Percentiles rank a stretch among this genome's conserved stretches.
Evolutionary conservation across 2,329 filamentous ascomycete genomes (phyloP).

Genomic region (Aspergillus carbonarius): DNA sequence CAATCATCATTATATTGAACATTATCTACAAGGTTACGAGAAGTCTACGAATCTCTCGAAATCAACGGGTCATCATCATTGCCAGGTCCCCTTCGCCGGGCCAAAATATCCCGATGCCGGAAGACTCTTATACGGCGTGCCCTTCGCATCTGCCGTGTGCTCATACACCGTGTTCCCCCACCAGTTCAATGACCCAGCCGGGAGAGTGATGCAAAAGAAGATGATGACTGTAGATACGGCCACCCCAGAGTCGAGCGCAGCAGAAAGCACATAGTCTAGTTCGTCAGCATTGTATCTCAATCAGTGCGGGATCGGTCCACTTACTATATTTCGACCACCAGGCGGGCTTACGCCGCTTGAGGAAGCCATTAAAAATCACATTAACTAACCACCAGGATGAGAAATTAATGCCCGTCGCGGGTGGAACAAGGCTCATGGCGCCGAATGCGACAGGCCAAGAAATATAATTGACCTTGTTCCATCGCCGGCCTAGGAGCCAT

Average conservation of each 20-base stretch:
- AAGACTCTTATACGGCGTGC: conserved; percentile 34
- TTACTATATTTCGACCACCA: conserved; percentile 52
- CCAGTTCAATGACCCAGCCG: conserved; percentile 40
- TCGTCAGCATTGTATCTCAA: conserved; percentile 8
- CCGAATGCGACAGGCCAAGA: conserved; percentile 69
- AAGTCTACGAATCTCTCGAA: too few relatives aligned
- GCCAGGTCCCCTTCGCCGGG: conserved; percentile 28
- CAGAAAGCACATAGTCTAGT: conserved; percentile 44
- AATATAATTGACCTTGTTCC: conserved; percentile 64
- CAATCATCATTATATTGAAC: too few relatives aligned
- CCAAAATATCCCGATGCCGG: conserved; percentile 33
- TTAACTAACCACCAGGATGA: conserved; percentile 63
- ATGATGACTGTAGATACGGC: conserved; percentile 46
- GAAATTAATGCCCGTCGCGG: conserved; percentile 69
- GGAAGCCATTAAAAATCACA: conserved; percentile 47
- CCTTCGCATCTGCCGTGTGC: conserved; percentile 43
- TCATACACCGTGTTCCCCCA: conserved; percentile 44
- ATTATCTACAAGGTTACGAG: too few relatives aligned
- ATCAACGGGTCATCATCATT: too few relatives aligned
- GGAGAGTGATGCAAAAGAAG: conserved; percentile 47
- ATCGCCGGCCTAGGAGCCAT: conserved; percentile 57
- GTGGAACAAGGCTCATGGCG: conserved; percentile 63
- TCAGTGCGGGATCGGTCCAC: conserved; percentile 7
- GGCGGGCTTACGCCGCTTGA: conserved; percentile 45
- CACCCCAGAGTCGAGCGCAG: conserved; percentile 45